Conservation (phyloP, 1,284 basidiomycete genomes). For the Pseudozyma sp. region DNA sequence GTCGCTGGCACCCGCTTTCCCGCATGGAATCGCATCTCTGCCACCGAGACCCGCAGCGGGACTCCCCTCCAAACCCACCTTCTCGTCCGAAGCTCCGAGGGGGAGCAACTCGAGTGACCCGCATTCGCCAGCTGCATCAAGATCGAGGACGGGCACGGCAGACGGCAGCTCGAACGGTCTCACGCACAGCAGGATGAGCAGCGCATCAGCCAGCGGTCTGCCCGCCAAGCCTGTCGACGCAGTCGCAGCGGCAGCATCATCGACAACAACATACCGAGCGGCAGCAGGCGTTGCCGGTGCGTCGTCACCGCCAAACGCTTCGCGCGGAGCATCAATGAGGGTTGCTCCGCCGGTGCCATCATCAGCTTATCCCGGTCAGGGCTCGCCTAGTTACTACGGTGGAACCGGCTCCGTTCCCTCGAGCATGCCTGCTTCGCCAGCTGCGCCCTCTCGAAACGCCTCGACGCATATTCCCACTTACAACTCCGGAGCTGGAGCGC, state of each 20-base stretch:
- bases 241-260: slow-evolving; percentile 25
- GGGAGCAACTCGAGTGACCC: neutral
- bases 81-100: slow-evolving; percentile 10
- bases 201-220: slow-evolving; percentile 18
- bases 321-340: slow-evolving; percentile 11
- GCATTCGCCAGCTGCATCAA: slow-evolving; percentile 1
- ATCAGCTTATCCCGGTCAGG: slow-evolving; percentile 17
- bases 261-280: slow-evolving; percentile 9
- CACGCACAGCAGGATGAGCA: slow-evolving; percentile 24
- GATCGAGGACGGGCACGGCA: slow-evolving; percentile 21
- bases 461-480: slow-evolving; percentile 9
- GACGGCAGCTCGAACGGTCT: slow-evolving; percentile 8
- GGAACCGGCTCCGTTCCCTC: slow-evolving; percentile 18
- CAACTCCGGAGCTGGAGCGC: slow-evolving; percentile 16
- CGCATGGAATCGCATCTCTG: slow-evolving; percentile 24
- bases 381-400: slow-evolving; percentile 18
- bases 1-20: slow-evolving; percentile 25
- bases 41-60: slow-evolving; percentile 30
- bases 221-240: slow-evolving; percentile 44
- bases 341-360: slow-evolving; percentile 1
- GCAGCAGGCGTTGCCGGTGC: slow-evolving; percentile 2
- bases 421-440: slow-evolving; percentile 29
- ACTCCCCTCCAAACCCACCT: slow-evolving; percentile 36
- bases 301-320: slow-evolving; percentile 21
- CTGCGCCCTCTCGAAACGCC: slow-evolving; percentile 7